Evolutionary conservation across 208 protist genomes (phyloP), one percentile per base, ranked within the genome.

Genomic region (Trypanosoma brucei): DNA sequence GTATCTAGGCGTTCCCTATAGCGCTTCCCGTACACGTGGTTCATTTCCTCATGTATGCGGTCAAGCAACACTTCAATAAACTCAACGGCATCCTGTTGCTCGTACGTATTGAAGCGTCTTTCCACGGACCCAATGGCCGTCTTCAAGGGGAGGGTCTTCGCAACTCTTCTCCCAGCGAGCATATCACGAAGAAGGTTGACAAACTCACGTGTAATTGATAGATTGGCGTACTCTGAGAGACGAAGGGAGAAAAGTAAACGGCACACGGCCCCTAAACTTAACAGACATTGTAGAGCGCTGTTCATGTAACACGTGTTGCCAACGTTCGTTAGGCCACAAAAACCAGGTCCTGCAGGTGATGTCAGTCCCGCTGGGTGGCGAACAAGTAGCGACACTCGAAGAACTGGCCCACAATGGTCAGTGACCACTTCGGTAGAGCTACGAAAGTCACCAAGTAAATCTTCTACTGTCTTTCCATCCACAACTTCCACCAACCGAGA

Each of bases 281-380:
- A 80, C 30, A 97, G 56, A 46, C 85, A 93, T 75, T 97, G 92
- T 40, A 97, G 72, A 1, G 86, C 88, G 42, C 89, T 84, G 69
- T 95, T 96, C 90, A 97, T 94, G 80, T 94, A 97, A 75, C 92
- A 97, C 31, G 90, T 94, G 70, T 96, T 97, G 38, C 93, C 90
- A 13, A 96, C 68, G 71, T 97, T 97, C 22, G 72, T 75, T 38
- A 97, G 65, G 5, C 92, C 92, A 58, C 88, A 90, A 38, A 88
- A 68, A 59, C 88, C 84, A 55, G 66, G 70, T 34, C 56, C 62
- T 22, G 45, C 46, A 51, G 65, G 42, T 55, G 0, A 39, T 1
- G 22, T 33, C 13, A 38, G 33, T 22, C 50, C 44, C 9, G 46
- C 22, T 22, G 1, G 3, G n/a, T 56, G 37, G 7, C 45, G 36